A percentile compares a stretch with the other conserved stretches of the same genome.
These are phyloP conservation scores for Eremochloa ophiuroides DNA, from an alignment of 176 grass and related monocot genomes.

Conservation along the genomic window DNA sequence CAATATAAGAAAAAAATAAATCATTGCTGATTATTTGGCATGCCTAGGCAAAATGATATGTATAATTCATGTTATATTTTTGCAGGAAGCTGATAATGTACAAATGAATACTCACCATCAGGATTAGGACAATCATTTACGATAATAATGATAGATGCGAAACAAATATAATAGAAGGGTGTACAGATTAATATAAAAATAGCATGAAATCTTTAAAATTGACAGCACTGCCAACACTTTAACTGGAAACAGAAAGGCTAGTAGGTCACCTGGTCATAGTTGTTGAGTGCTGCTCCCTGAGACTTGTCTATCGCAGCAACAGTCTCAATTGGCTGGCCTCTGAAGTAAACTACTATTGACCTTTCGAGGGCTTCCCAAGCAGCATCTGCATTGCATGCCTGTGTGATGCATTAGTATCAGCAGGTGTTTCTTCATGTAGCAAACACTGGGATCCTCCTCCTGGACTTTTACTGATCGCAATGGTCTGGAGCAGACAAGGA, in stretches of 20 bases:
- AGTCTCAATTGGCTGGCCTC: conserved; percentile 59
- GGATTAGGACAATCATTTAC: too few relatives aligned
- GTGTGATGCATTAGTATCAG: conserved; percentile 18
- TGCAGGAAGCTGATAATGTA: too few relatives aligned
- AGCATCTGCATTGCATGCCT: conserved; percentile 39
- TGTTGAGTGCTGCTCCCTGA: conserved; percentile 59
- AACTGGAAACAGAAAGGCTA: too few relatives aligned
- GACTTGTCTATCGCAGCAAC: conserved; percentile 80
- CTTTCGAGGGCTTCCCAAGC: conserved; percentile 69
- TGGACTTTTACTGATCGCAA: conserved; percentile 32
- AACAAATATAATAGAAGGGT: too few relatives aligned
- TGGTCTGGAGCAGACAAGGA: not conserved
- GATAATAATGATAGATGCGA: too few relatives aligned
- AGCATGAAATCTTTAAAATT: too few relatives aligned
- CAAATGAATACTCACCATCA: too few relatives aligned
- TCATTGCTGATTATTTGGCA: conserved; percentile 14
- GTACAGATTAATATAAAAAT: too few relatives aligned
- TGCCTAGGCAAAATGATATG: not conserved
- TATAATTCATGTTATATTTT: too few relatives aligned
- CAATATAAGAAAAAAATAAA: conserved; percentile 15
- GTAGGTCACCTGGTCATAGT: conserved; percentile 78
- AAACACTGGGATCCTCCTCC: conserved; percentile 7
- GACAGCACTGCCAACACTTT: too few relatives aligned
- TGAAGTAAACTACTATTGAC: conserved; percentile 58
- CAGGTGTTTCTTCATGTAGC: conserved; percentile 20